phyloP scores from a whole-genome alignment of 2,329 filamentous ascomycete genomes.

The Trichoderma sp. region DNA sequence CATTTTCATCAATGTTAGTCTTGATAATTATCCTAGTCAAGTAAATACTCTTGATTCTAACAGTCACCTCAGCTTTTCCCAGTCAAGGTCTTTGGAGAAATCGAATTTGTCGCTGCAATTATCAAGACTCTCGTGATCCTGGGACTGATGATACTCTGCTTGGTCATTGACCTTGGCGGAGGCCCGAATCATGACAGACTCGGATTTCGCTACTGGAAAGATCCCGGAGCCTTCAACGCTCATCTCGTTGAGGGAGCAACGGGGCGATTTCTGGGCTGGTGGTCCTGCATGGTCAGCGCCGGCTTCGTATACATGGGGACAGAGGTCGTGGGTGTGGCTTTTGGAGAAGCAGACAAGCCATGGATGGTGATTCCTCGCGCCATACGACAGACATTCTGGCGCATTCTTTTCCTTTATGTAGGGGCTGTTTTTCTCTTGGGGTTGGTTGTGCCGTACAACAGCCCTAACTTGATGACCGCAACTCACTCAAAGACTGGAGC shows the following conservation, averaged over 20 bases:
- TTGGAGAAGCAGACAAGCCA: not conserved
- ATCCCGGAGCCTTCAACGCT: not conserved
- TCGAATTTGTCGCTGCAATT: not conserved
- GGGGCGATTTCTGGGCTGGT: not conserved
- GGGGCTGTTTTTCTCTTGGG: not conserved
- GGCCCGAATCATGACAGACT: not conserved
- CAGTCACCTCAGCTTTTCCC: not conserved
- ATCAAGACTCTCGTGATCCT: not conserved
- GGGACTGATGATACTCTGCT: not conserved
- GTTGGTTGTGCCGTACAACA: not conserved
- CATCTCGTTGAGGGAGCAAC: not conserved
- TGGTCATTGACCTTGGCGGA: not conserved
- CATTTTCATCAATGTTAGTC: not conserved
- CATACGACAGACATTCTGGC: not conserved
- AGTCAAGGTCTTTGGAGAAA: not conserved
- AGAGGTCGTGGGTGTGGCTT: not conserved
- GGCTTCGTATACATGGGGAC: not conserved
- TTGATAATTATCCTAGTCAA: not conserved
- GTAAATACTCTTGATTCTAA: accelerated
- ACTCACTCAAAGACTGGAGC: not conserved
- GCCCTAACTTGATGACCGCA: not conserved
- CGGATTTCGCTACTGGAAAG: not conserved
- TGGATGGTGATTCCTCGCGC: not conserved
- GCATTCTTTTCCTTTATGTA: not conserved
- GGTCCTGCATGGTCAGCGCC: not conserved